phyloP scores from a whole-genome alignment of 2,329 filamentous ascomycete species.

The Cordyceps militaris region DNA sequence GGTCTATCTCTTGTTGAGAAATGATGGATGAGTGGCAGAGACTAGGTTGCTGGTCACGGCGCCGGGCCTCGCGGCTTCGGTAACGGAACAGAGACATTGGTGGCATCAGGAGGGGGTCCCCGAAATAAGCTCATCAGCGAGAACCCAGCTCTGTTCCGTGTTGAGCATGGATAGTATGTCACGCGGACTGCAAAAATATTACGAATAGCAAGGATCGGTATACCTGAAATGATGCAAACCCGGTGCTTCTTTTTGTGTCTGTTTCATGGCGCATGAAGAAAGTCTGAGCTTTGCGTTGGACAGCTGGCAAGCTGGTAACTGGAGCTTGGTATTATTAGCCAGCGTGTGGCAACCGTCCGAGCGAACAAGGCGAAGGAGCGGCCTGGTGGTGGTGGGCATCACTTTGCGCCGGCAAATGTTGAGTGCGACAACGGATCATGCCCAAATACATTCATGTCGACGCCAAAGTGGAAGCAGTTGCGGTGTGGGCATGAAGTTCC shows the following conservation, averaged over 20 bases:
- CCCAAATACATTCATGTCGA: background rate
- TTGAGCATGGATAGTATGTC: slow-evolving; percentile 7
- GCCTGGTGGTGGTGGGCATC: background rate
- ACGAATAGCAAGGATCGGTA: background rate
- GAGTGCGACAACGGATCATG: background rate
- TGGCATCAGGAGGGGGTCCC: background rate
- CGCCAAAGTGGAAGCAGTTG: slow-evolving; percentile 5
- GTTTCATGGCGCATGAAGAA: background rate
- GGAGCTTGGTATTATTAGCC: background rate
- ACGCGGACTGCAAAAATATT: slow-evolving; percentile 3
- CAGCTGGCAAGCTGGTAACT: background rate
- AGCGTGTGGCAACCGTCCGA: background rate
- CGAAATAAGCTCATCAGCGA: slow-evolving; percentile 11
- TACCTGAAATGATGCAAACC: background rate
- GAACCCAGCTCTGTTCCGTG: background rate
- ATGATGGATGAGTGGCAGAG: background rate
- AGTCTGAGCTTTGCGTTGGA: background rate
- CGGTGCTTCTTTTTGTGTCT: background rate
- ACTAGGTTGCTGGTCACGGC: background rate
- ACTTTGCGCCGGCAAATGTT: slow-evolving; percentile 1
- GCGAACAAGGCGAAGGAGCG: background rate
- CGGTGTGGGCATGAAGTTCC: background rate
- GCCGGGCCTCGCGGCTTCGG: slow-evolving; percentile 6
- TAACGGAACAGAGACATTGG: background rate
- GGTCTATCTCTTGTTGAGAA: background rate